Conservation (phyloP, 2,329 filamentous ascomycete species). For the Colletotrichum tofieldiae region DNA sequence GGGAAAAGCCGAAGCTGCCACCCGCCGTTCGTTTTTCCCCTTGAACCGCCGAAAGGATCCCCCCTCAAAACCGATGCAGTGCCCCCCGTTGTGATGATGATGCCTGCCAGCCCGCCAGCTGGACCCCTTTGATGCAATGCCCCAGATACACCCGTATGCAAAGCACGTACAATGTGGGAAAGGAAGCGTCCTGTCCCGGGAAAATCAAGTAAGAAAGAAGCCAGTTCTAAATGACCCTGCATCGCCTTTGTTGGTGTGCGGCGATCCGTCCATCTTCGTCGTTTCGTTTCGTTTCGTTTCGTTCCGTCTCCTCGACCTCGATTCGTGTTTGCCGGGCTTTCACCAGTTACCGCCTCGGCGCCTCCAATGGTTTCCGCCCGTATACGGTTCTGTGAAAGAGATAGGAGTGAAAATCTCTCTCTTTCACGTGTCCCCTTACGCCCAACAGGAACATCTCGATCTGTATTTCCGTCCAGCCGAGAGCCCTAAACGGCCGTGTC, state of each 20-base stretch:
- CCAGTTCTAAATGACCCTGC: constrained; percentile 2
- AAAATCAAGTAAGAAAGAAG: neutral
- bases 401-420: constrained; percentile 56
- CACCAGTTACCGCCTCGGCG: neutral
- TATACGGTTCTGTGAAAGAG: constrained; percentile 58
- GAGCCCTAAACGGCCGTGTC: constrained; percentile 56
- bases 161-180: constrained; percentile 28
- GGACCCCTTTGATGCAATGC: constrained; percentile 32
- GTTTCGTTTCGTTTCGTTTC: neutral
- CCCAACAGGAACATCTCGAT: constrained; percentile 62
- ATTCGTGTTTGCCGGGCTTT: neutral
- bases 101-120: constrained; percentile 23
- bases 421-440: constrained; percentile 57
- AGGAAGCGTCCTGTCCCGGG: constrained; percentile 26
- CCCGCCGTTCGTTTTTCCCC: neutral
- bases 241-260: constrained; percentile 3
- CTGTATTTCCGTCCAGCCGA: constrained; percentile 58
- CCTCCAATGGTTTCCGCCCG: constrained; percentile 54
- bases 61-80: constrained; percentile 21
- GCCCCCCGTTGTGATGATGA: constrained; percentile 27
- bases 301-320: neutral
- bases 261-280: constrained; percentile 5
- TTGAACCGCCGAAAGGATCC: neutral
- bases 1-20: constrained; percentile 18
- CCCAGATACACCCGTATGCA: constrained; percentile 23